Evolutionary conservation across 192 early-diverging fungal species (phyloP).

Genomic region (Coemansia sp.): DNA sequence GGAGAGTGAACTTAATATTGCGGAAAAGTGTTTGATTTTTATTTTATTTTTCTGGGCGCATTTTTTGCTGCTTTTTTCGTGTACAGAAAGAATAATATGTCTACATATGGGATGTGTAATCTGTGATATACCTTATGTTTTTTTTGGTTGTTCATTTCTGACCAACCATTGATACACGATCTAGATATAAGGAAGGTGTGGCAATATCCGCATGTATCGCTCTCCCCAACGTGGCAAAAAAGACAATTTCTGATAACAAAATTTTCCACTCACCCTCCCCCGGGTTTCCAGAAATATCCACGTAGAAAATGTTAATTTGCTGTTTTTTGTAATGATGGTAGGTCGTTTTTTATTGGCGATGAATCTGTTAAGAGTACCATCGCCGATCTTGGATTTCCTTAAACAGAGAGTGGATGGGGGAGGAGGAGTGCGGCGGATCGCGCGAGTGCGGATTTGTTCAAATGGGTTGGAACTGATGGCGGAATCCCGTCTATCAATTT

Average conservation of each 20-base stretch:
- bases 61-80: neutral
- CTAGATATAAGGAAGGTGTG: neutral
- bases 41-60: neutral
- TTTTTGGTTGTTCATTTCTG: neutral
- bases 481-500: slow-evolving; percentile 5
- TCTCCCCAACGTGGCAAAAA: neutral
- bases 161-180: neutral
- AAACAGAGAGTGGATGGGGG: neutral
- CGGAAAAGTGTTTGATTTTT: too few relatives aligned
- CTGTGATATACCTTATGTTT: neutral
- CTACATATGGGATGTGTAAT: neutral
- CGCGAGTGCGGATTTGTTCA: neutral
- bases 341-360: neutral
- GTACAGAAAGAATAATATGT: neutral
- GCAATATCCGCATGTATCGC: neutral
- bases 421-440: neutral
- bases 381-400: neutral
- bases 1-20: neutral
- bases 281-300: slow-evolving; percentile 1
- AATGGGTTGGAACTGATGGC: neutral
- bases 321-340: neutral
- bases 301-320: neutral
- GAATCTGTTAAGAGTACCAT: neutral
- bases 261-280: neutral
- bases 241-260: neutral